Conservation (phyloP, 805 yeast species). For the Dipodascopsis tothii region DNA sequence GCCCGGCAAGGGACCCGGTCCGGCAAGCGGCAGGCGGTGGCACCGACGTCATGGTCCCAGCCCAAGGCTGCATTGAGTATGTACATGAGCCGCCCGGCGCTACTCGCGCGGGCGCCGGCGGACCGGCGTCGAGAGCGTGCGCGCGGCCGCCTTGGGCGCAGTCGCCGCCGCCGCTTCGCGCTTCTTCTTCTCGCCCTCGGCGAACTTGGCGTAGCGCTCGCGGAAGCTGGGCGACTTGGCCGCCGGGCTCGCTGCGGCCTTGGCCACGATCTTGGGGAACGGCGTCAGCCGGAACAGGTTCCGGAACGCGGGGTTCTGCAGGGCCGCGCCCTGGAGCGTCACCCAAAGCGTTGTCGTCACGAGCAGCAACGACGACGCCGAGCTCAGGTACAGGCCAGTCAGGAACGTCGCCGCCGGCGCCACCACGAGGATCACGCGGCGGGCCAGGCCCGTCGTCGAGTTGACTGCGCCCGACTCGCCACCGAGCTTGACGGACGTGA, state of each 20-base stretch:
- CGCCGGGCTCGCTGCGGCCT: neutral
- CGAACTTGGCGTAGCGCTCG: neutral
- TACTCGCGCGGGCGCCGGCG: too few relatives aligned
- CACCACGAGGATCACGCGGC: neutral
- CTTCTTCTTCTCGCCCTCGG: neutral
- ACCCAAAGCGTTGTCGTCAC: neutral
- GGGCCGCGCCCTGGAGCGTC: neutral
- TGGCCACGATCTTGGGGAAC: neutral
- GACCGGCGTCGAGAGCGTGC: neutral
- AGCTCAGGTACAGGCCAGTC: neutral
- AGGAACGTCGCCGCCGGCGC: neutral
- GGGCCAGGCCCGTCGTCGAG: neutral
- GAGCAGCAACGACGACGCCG: neutral
- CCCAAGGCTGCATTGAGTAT: too few relatives aligned
- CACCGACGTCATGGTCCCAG: too few relatives aligned
- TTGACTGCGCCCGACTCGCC: neutral
- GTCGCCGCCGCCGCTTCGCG: neutral
- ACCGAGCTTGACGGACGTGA: neutral
- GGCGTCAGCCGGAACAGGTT: neutral
- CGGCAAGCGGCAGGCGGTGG: too few relatives aligned
- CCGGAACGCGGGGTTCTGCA: neutral
- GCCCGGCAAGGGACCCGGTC: too few relatives aligned
- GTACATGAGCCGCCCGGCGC: too few relatives aligned
- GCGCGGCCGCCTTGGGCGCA: neutral
- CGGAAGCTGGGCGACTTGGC: neutral